phyloP scores from a whole-genome alignment of 345 rosid genomes.

The Eucalyptus leucophloia region DNA sequence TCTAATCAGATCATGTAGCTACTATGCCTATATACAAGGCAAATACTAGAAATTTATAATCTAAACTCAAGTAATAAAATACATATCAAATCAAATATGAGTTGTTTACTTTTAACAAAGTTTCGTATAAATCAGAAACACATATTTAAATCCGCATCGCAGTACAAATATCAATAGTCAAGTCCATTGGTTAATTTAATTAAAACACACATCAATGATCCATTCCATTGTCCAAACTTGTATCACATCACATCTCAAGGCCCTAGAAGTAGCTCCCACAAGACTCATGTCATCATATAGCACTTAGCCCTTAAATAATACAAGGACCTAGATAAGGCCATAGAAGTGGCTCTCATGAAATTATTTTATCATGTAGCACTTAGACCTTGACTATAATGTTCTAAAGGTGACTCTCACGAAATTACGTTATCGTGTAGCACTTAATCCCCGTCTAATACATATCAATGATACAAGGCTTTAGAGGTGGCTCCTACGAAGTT shows the following conservation, averaged over 20 bases:
- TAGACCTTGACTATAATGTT: too few relatives aligned
- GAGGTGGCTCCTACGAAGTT: fast-evolving
- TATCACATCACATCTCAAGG: too few relatives aligned
- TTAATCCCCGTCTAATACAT: fast-evolving
- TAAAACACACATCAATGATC: fast-evolving
- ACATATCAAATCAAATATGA: fast-evolving
- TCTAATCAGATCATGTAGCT: fast-evolving
- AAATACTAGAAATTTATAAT: fast-evolving
- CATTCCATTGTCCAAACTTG: too few relatives aligned
- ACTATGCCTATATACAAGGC: fast-evolving
- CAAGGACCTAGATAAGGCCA: fast-evolving
- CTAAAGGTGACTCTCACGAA: fast-evolving
- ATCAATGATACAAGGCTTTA: fast-evolving
- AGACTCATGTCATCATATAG: too few relatives aligned
- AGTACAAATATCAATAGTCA: too few relatives aligned
- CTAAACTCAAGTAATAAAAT: too few relatives aligned
- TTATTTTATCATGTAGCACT: fast-evolving
- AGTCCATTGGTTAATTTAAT: too few relatives aligned
- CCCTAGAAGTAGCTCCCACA: fast-evolving
- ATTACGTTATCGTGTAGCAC: fast-evolving
- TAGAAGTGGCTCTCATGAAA: fast-evolving
- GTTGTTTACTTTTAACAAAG: too few relatives aligned
- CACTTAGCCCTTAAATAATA: fast-evolving
- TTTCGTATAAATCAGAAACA: fast-evolving
- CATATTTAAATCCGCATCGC: too few relatives aligned